These are phyloP conservation scores for Cymbopogon flexuosus DNA, from an alignment of 202 grass and related monocot genomes.

Conservation along the genomic window DNA sequence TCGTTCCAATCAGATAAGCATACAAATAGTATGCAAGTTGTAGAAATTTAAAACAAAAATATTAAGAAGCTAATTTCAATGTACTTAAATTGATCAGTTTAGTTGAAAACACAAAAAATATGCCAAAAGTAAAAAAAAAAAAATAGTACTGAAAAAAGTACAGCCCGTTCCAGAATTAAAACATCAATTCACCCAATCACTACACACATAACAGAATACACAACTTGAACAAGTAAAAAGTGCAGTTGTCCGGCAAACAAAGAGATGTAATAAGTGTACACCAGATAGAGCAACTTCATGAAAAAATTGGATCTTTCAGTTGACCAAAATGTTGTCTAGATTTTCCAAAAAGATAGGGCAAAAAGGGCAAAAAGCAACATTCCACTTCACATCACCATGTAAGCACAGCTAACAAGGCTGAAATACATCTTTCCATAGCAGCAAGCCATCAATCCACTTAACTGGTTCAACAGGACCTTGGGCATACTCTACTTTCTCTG, in stretches of 20 bases:
- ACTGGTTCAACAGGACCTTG: conserved; percentile 18
- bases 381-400: not conserved
- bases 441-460: conserved; percentile 15
- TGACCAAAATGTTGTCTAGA: not conserved
- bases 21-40: not conserved
- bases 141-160: not conserved
- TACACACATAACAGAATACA: not conserved
- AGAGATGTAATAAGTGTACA: not conserved
- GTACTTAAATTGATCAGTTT: not conserved
- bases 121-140: not conserved
- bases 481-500: conserved; percentile 23
- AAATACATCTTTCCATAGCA: conserved; percentile 7
- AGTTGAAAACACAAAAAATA: not conserved
- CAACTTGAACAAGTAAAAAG: not conserved
- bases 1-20: no score
- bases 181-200: not conserved
- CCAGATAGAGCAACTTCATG: not conserved
- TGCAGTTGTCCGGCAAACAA: conserved; percentile 5
- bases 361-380: not conserved
- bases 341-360: not conserved
- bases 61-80: not conserved
- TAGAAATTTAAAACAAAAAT: not conserved
- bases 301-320: not conserved
- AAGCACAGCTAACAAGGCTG: not conserved
- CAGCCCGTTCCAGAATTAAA: not conserved